These are phyloP conservation scores for Xerocomus nothofagi DNA, from an alignment of 1,284 basidiomycete genomes.

Conservation along the genomic window DNA sequence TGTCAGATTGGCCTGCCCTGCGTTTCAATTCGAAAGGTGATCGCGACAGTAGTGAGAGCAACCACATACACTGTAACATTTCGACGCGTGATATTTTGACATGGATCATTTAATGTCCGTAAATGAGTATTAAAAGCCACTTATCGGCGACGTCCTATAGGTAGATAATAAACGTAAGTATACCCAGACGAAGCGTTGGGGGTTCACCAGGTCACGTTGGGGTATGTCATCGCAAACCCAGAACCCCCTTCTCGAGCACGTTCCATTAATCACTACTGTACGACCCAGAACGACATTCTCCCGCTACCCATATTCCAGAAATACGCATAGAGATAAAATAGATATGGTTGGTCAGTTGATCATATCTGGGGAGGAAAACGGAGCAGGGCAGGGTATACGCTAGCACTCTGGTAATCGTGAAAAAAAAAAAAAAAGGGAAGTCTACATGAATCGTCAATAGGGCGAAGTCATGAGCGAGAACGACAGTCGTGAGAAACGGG, in stretches of 20 bases:
- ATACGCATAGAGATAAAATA: constrained; percentile 21
- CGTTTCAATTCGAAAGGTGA: no score
- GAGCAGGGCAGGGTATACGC: constrained; percentile 14
- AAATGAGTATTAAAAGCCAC: no score
- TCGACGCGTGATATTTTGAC: no score
- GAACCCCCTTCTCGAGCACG: constrained; percentile 8
- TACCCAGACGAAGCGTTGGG: neutral
- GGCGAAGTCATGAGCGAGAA: constrained; percentile 3
- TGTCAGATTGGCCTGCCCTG: no score
- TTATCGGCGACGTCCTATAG: constrained; percentile 11
- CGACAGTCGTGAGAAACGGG: constrained; percentile 5
- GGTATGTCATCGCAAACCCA: neutral
- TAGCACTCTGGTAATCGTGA: constrained; percentile 9
- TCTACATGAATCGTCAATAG: constrained; percentile 7
- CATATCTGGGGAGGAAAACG: constrained; percentile 12
- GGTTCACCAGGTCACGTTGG: constrained; percentile 10
- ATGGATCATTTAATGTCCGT: no score
- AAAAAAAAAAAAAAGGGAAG: neutral
- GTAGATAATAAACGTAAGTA: neutral
- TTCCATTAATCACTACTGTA: constrained; percentile 18
- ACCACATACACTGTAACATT: no score
- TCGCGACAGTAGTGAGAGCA: no score
- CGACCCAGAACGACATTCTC: constrained; percentile 13
- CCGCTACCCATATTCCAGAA: constrained; percentile 12
- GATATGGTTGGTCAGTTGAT: constrained; percentile 17